A percentile compares a stretch with the other conserved stretches of the same genome.
phyloP scores from a whole-genome alignment of 805 yeast species.

The Hanseniaspora mollemarum region DNA sequence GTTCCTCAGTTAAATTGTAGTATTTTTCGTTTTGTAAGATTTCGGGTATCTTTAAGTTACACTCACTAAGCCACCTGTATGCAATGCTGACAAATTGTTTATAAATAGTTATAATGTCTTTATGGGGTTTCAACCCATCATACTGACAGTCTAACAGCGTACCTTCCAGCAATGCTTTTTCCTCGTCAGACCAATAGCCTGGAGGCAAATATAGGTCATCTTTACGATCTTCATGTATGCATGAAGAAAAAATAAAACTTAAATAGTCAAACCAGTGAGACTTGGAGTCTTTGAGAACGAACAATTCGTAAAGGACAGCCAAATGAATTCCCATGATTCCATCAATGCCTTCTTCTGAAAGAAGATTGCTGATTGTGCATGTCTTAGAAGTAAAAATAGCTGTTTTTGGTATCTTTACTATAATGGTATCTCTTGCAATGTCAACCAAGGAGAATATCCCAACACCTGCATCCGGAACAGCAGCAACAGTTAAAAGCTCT shows the following conservation, averaged over 20 bases:
- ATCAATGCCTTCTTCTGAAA: conserved; percentile 46
- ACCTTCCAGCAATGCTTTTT: conserved; percentile 40
- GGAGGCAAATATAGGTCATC: conserved; percentile 41
- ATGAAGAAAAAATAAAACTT: conserved; percentile 36
- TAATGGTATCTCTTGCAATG: conserved; percentile 31
- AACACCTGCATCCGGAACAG: conserved; percentile 49
- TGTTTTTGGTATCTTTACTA: conserved; percentile 52
- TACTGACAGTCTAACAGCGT: conserved; percentile 54
- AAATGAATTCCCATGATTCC: conserved; percentile 60
- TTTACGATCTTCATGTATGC: conserved; percentile 23
- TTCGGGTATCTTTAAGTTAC: conserved; percentile 26
- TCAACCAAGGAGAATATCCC: conserved; percentile 56
- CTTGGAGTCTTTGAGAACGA: conserved; percentile 34
- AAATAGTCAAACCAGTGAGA: conserved; percentile 80
- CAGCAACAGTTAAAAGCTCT: conserved; percentile 32
- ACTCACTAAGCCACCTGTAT: conserved; percentile 27
- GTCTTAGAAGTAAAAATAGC: conserved; percentile 48
- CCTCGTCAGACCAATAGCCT: conserved; percentile 49
- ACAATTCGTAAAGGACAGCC: conserved; percentile 60
- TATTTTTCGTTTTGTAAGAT: conserved; percentile 25
- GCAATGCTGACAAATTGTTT: conserved; percentile 31
- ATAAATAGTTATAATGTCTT: conserved; percentile 34
- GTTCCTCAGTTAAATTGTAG: conserved; percentile 19
- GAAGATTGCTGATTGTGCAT: conserved; percentile 52
- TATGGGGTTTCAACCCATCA: conserved; percentile 25